Evolutionary conservation across 2,329 filamentous ascomycete species (phyloP).

Genomic region (Pseudodiploospora longispora): DNA sequence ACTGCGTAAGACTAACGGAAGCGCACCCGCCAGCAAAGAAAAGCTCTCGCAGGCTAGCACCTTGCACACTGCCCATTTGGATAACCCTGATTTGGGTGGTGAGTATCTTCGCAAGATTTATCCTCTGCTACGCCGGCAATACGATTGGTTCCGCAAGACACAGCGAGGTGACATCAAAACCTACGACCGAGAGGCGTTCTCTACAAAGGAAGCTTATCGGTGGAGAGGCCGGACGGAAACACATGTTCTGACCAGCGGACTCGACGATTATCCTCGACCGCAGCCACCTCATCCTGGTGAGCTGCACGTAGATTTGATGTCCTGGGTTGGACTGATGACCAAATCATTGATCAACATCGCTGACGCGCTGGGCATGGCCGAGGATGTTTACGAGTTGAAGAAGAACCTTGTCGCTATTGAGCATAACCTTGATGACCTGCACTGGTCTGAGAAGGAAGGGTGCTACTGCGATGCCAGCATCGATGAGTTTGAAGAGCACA

Average conservation of each 20-base stretch:
- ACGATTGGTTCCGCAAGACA: conserved; percentile 90
- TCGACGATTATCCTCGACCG: conserved; percentile 92
- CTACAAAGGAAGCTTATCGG: conserved; percentile 83
- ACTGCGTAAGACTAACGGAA: conserved; percentile 50
- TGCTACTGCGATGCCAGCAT: conserved; percentile 94
- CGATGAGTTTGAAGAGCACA: conserved; percentile 87
- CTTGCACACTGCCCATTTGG: conserved; percentile 56
- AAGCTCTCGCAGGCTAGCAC: conserved; percentile 33
- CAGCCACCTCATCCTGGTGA: conserved; percentile 93
- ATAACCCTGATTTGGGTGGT: conserved; percentile 58
- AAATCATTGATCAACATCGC: conserved; percentile 77
- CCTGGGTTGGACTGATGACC: conserved; percentile 97
- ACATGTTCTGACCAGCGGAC: conserved; percentile 84
- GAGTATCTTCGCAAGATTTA: conserved; percentile 72
- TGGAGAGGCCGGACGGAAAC: conserved; percentile 85
- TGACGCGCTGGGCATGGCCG: conserved; percentile 60
- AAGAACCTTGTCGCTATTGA: conserved; percentile 69
- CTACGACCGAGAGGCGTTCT: conserved; percentile 85
- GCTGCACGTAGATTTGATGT: conserved; percentile 88
- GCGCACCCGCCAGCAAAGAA: conserved; percentile 33
- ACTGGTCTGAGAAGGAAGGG: conserved; percentile 76
- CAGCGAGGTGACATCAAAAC: conserved; percentile 83
- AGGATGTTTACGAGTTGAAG: conserved; percentile 67
- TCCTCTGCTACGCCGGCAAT: conserved; percentile 80
- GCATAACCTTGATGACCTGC: conserved; percentile 82